Percentiles rank a stretch among this genome's conserved stretches.
Evolutionary conservation across 768 basidiomycete species (phyloP).

Genomic region (Pulveroboletus ravenelii): DNA sequence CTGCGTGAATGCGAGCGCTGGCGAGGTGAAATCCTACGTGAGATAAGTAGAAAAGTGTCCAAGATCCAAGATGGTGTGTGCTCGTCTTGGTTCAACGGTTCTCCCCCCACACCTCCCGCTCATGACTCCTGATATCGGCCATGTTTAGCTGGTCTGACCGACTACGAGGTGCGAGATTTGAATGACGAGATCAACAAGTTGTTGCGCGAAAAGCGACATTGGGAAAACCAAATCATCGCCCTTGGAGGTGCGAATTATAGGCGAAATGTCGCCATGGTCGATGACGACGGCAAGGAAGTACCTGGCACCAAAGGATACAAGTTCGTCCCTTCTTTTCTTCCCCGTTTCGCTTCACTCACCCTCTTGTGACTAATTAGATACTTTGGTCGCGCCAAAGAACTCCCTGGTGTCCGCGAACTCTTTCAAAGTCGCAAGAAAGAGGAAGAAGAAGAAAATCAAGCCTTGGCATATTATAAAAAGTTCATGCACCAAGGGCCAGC

Average conservation of each 20-base stretch:
- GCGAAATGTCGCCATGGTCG: slow-evolving; percentile 88
- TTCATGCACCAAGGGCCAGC: slow-evolving; percentile 82
- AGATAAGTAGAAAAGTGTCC: slow-evolving; percentile 93
- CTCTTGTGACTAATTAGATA: slow-evolving; percentile 51
- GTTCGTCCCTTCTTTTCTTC: slow-evolving; percentile 39
- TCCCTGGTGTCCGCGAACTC: slow-evolving; percentile 94
- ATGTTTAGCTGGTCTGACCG: slow-evolving; percentile 75
- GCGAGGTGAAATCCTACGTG: slow-evolving; percentile 91
- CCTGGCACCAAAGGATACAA: slow-evolving; percentile 98
- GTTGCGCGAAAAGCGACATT: slow-evolving; percentile 92
- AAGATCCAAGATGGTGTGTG: slow-evolving; percentile 92
- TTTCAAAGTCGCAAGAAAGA: slow-evolving; percentile 83
- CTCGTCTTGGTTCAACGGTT: neutral
- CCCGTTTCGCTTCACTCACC: neutral
- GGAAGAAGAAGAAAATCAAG: slow-evolving; percentile 83
- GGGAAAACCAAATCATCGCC: slow-evolving; percentile 97
- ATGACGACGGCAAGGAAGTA: slow-evolving; percentile 93
- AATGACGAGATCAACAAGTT: slow-evolving; percentile 98
- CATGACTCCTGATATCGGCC: neutral
- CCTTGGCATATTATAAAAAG: slow-evolving; percentile 74
- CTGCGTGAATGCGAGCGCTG: slow-evolving; percentile 91
- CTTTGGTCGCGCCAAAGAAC: slow-evolving; percentile 93
- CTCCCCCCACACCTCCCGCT: neutral
- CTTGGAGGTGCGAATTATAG: slow-evolving; percentile 95
- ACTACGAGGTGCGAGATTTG: slow-evolving; percentile 92